Evolutionary conservation across 805 yeast species (phyloP), one percentile per base, ranked within the genome.

Genomic region (Saturnispora dispora): DNA sequence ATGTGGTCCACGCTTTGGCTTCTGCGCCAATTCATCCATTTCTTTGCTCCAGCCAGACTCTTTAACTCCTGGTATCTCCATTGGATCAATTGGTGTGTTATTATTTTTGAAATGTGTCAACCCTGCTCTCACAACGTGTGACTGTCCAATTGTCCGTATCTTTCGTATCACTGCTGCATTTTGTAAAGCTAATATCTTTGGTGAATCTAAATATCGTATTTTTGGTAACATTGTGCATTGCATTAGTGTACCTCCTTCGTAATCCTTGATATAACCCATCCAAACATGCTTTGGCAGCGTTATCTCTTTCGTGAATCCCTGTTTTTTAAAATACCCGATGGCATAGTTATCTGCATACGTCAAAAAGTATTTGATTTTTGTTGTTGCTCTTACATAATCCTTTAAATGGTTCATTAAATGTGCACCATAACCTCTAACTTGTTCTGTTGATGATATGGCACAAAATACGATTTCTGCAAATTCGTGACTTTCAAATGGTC

Each of bases 311-410:
- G 97, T 90, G 68, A 93, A 93, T 1, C 99, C 99, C 69, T 93
- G 99, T 63, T 93, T 93, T 62, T 91, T 91, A 75, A 93, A 93
- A 67, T 91, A 93, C 2, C 99, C 99, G 67, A 93, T 91, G 52
- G 99, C 99, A 67, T 93, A 93, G 69, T 93, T 93, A 73, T 93
- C 99, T 4, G 99, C 99, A 70, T 93, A 91, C 1, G 98, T 91
- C 55, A 91, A 68, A 63, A 91, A 91, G 65, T 91, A 83, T 68
- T 81, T 82, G 52, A 91, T 83, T 27, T 84, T 86, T 8, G 95
- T 80, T 0, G 97, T 89, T 20, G 88, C 83, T 58, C 88, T 75
- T 40, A 93, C 97, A 66, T 91, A 93, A 68, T 93, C 99, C 63
- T 93, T 93, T 59, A 93, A 72, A 70, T 93, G 99, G 66, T 93